Percentiles rank a stretch among this genome's conserved stretches.
Conservation (phyloP, 2,329 filamentous ascomycete species). For the Trichoderma koningii region DNA sequence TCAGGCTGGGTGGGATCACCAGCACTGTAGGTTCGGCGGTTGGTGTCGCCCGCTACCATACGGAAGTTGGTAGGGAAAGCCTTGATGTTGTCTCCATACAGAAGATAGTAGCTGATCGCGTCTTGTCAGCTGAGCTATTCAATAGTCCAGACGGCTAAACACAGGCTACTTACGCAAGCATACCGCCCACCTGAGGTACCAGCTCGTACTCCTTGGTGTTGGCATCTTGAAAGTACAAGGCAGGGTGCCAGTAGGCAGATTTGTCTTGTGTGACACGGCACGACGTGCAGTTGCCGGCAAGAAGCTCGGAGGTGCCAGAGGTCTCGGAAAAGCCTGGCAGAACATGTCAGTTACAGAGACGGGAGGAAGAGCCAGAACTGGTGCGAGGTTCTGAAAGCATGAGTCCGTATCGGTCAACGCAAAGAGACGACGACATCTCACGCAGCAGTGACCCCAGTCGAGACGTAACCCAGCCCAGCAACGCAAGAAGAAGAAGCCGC, state of each 20-base stretch:
- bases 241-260: slow-evolving; percentile 86
- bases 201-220: slow-evolving; percentile 65
- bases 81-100: slow-evolving; percentile 64
- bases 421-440: neutral
- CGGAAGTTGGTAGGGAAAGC: slow-evolving; percentile 77
- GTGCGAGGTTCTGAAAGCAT: neutral
- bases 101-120: slow-evolving; percentile 75
- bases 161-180: slow-evolving; percentile 70
- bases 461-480: slow-evolving; percentile 31
- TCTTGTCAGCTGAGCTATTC: neutral
- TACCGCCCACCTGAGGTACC: slow-evolving; percentile 75
- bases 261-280: slow-evolving; percentile 79
- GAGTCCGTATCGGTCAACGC: neutral
- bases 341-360: slow-evolving; percentile 29
- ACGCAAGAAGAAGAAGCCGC: neutral
- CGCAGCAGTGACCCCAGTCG: neutral
- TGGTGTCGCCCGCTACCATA: slow-evolving; percentile 77
- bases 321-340: slow-evolving; percentile 63
- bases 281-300: slow-evolving; percentile 70
- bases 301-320: slow-evolving; percentile 60
- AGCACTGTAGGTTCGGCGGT: slow-evolving; percentile 68
- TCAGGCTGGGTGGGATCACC: slow-evolving; percentile 67
- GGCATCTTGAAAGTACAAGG: slow-evolving; percentile 72
- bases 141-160: no score
- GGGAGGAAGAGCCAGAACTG: neutral